Percentiles rank a stretch among this genome's conserved stretches.
Evolutionary conservation across 2,329 filamentous ascomycete species (phyloP).

Genomic region (Apiospora phragmitis): DNA sequence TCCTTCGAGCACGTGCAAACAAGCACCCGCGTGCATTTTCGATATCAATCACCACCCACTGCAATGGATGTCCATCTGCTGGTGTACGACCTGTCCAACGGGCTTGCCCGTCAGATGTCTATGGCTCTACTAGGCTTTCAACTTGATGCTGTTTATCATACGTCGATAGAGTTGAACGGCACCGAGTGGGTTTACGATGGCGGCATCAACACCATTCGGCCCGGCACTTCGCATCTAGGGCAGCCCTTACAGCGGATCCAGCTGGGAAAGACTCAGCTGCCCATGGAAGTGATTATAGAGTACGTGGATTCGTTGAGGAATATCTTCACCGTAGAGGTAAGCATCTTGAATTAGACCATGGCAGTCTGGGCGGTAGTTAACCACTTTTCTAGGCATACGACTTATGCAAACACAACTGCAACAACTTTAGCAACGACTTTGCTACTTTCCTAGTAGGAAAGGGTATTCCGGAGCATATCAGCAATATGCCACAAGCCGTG

Average conservation of each 20-base stretch:
- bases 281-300: constrained; percentile 79
- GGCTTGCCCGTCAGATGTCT: constrained; percentile 57
- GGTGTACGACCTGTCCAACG: constrained; percentile 75
- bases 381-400: constrained; percentile 72
- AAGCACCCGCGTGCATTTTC: not conserved
- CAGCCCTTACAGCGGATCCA: constrained; percentile 73
- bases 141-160: constrained; percentile 95
- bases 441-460: constrained; percentile 85
- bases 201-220: constrained; percentile 77
- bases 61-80: constrained; percentile 77
- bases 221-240: constrained; percentile 85
- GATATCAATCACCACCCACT: not conserved
- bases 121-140: constrained; percentile 54
- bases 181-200: constrained; percentile 90
- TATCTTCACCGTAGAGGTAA: constrained; percentile 78
- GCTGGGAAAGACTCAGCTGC: constrained; percentile 76
- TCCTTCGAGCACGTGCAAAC: not conserved
- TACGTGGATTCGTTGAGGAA: constrained; percentile 82
- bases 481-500: constrained; percentile 80
- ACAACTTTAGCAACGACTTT: constrained; percentile 95
- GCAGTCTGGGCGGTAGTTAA: not conserved
- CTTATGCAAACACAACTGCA: constrained; percentile 90
- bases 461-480: constrained; percentile 85
- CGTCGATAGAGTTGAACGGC: constrained; percentile 80
- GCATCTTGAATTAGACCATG: constrained; percentile 8